phyloP scores from a whole-genome alignment of 768 basidiomycete genomes.

The Cytidiella melzeri region DNA sequence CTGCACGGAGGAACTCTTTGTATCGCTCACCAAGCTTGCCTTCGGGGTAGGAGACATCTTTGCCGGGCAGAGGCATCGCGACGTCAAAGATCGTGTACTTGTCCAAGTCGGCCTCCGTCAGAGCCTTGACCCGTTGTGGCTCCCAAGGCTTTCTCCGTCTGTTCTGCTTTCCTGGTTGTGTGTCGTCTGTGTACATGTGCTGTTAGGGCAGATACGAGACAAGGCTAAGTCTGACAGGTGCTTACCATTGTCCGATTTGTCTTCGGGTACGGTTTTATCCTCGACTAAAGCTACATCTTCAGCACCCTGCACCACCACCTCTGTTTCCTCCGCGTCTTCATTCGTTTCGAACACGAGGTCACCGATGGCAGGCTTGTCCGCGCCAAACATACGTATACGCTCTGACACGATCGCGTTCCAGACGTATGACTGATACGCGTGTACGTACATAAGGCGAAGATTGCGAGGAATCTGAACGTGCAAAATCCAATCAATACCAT shows the following conservation, averaged over 20 bases:
- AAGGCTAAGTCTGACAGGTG: constrained; percentile 1
- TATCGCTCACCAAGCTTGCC: constrained; percentile 85
- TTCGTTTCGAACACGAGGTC: constrained; percentile 79
- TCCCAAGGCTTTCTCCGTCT: constrained; percentile 49
- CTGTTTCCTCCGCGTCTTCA: constrained; percentile 24
- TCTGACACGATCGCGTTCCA: constrained; percentile 98
- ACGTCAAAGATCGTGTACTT: constrained; percentile 91
- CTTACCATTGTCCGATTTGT: not conserved
- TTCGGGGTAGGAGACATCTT: constrained; percentile 88
- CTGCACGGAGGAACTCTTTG: constrained; percentile 69
- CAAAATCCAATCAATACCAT: not conserved
- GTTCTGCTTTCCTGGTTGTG: constrained; percentile 13
- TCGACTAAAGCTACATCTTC: constrained; percentile 23
- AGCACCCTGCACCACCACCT: constrained; percentile 26
- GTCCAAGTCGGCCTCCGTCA: constrained; percentile 71
- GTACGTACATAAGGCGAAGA: constrained; percentile 94
- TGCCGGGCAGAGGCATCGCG: constrained; percentile 95
- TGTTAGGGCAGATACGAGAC: not conserved
- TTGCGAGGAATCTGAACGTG: constrained; percentile 81
- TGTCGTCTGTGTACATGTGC: constrained; percentile 10
- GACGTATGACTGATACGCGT: constrained; percentile 97
- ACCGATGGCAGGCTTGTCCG: constrained; percentile 69
- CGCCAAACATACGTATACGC: constrained; percentile 74
- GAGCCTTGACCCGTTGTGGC: constrained; percentile 65
- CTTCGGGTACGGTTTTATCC: constrained; percentile 31